phyloP scores from a whole-genome alignment of 176 grass and related monocot genomes.

The Lolium perenne region DNA sequence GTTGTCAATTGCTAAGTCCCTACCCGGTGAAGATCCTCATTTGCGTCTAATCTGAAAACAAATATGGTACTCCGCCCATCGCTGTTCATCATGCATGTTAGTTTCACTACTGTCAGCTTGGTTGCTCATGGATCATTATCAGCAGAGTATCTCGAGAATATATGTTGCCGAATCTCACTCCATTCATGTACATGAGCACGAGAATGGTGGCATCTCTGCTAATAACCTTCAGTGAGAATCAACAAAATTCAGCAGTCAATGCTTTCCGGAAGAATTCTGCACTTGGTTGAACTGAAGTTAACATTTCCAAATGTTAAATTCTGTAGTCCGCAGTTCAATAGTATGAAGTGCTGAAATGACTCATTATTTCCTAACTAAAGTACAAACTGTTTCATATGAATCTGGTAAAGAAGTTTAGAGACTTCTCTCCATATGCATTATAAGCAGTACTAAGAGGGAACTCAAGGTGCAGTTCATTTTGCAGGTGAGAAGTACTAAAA shows the following conservation, averaged over 20 bases:
- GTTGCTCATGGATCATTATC: neutral
- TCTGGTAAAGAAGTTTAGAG: constrained; percentile 4
- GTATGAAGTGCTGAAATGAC: constrained; percentile 3
- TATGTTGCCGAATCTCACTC: constrained; percentile 29
- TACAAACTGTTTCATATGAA: constrained; percentile 4
- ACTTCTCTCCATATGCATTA: neutral
- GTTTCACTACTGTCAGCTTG: constrained; percentile 40
- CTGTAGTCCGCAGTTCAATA: neutral
- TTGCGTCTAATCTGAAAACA: constrained; percentile 34
- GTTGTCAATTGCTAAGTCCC: constrained; percentile 32
- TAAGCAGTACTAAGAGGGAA: too few species aligned
- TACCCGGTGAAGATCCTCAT: neutral
- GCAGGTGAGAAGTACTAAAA: constrained; percentile 8
- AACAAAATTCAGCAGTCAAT: constrained; percentile 32
- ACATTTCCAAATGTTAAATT: too few species aligned
- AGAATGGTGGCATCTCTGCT: constrained; percentile 1
- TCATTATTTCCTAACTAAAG: neutral
- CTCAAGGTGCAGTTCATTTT: too few species aligned
- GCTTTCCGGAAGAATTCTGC: neutral
- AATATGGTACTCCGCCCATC: constrained; percentile 1
- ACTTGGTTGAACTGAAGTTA: too few species aligned
- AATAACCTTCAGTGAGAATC: constrained; percentile 39
- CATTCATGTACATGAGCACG: neutral
- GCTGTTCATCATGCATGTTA: constrained; percentile 15
- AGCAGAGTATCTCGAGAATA: constrained; percentile 3